These are phyloP conservation scores for Moricandia moricandioides DNA, from an alignment of 345 rosid species.

Conservation along the genomic window DNA sequence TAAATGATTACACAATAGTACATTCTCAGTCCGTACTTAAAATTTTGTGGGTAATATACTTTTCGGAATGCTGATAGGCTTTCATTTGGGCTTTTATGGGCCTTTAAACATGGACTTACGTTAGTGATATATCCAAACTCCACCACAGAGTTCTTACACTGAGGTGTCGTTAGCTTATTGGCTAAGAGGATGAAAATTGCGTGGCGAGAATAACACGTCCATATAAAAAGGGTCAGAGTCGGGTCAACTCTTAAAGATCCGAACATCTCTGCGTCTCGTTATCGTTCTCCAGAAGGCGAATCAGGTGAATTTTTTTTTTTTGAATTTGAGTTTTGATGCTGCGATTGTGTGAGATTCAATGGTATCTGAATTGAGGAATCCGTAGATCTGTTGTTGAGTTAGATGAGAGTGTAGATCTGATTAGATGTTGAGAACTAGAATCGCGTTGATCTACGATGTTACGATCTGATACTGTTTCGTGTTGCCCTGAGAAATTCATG, in stretches of 20 bases:
- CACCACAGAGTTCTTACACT: neutral
- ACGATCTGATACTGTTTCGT: slow-evolving; percentile 10
- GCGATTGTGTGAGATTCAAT: neutral
- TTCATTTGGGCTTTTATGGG: slow-evolving; percentile 21
- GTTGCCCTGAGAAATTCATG: neutral
- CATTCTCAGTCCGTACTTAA: neutral
- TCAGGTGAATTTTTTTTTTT: slow-evolving; percentile 9
- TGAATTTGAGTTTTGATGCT: neutral
- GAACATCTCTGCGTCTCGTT: neutral
- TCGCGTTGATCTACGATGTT: neutral
- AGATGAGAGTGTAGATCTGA: slow-evolving; percentile 21
- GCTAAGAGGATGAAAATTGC: neutral
- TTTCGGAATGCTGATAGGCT: neutral
- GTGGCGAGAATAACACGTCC: slow-evolving; percentile 20
- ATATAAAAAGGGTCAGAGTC: neutral
- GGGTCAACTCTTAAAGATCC: slow-evolving; percentile 16
- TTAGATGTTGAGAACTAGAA: neutral
- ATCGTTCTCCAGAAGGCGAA: neutral
- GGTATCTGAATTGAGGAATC: neutral
- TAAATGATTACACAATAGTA: slow-evolving; percentile 8
- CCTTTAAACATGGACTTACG: neutral
- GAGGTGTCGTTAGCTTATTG: slow-evolving; percentile 14
- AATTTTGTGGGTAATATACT: neutral
- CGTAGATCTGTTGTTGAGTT: neutral
- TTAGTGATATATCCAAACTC: neutral